Conservation (phyloP, 306 rosid species). For the Cucurbita ficifolia region DNA sequence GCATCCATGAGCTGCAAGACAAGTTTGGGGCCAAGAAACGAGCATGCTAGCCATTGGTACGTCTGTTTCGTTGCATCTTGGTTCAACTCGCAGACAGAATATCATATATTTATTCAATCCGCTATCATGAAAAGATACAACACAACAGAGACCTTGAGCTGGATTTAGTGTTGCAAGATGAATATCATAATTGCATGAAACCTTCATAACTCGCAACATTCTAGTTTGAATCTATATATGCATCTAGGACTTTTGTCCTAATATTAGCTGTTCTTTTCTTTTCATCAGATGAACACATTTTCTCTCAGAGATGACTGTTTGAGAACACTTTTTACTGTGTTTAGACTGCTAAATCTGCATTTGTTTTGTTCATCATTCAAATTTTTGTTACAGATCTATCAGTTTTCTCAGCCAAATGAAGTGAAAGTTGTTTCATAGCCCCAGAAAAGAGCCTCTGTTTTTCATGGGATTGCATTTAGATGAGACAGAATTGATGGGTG, state of each 20-base stretch:
- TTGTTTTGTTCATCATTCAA: too few relatives aligned
- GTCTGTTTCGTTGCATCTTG: neutral
- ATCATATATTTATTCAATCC: neutral
- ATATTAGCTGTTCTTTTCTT: neutral
- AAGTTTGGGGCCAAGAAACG: neutral
- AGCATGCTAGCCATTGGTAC: slow-evolving; percentile 1
- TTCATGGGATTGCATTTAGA: neutral
- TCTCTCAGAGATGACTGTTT: neutral
- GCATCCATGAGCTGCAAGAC: slow-evolving; percentile 20
- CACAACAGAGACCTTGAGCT: neutral
- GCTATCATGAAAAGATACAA: neutral
- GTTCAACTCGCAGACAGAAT: neutral
- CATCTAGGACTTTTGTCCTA: neutral
- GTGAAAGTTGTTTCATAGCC: neutral
- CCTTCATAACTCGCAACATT: neutral
- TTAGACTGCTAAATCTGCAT: neutral
- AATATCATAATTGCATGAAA: neutral
- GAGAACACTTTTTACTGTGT: neutral
- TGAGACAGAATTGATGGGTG: neutral
- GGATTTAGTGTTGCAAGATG: neutral
- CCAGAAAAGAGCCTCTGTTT: neutral
- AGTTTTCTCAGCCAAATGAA: neutral
- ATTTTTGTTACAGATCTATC: too few relatives aligned
- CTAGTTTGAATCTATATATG: neutral
- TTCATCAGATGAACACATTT: neutral